These are phyloP conservation scores for Amphirosellinia nigrospora DNA, from an alignment of 495 filamentous ascomycete genomes.

Conservation along the genomic window DNA sequence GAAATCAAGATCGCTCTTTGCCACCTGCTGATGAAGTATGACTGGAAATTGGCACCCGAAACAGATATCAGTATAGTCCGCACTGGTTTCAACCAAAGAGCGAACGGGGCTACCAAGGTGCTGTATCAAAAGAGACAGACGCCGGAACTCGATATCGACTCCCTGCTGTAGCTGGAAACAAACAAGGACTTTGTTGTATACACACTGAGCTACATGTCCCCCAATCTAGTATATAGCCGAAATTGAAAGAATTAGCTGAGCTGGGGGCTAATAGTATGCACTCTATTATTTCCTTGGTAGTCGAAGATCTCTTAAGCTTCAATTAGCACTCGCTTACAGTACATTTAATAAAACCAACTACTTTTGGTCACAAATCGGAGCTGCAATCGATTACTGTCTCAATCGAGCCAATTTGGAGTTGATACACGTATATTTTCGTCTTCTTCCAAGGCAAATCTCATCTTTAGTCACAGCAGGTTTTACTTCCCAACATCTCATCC, in stretches of 20 bases:
- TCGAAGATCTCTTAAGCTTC: not conserved
- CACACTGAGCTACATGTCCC: not conserved
- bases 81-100: conserved; percentile 6
- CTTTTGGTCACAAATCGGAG: not conserved
- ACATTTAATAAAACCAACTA: not conserved
- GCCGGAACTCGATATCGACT: conserved; percentile 24
- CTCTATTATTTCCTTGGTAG: not conserved
- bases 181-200: not conserved
- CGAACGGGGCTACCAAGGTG: conserved; percentile 12
- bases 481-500: too few species aligned
- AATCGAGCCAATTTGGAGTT: not conserved
- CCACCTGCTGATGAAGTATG: conserved; percentile 50
- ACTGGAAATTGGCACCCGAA: conserved; percentile 40
- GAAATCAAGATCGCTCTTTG: conserved; percentile 49
- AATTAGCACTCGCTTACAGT: not conserved
- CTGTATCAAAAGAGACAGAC: conserved; percentile 10
- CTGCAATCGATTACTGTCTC: not conserved
- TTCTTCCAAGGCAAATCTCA: too few species aligned
- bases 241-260: not conserved
- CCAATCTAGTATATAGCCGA: not conserved
- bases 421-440: too few species aligned
- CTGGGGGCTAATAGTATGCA: not conserved
- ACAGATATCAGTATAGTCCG: not conserved
- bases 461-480: too few species aligned
- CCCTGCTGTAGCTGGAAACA: not conserved